Conservation (phyloP, 2,329 filamentous ascomycete species). For the Zymoseptoria tritici region DNA sequence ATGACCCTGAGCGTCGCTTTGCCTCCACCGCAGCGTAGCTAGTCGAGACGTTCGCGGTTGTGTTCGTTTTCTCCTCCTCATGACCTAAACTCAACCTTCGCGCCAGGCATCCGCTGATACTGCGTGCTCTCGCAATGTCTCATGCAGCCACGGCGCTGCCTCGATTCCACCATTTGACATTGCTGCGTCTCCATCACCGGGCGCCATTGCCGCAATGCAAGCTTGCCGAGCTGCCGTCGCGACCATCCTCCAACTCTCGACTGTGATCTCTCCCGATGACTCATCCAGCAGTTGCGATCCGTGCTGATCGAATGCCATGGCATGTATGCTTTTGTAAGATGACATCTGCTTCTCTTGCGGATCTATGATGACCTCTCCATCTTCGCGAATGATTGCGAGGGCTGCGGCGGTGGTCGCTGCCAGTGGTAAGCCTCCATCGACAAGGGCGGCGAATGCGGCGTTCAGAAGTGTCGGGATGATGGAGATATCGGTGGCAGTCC, state of each 20-base stretch:
- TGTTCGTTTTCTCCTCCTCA: not conserved
- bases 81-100: conserved; percentile 12
- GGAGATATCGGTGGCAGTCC: conserved; percentile 56
- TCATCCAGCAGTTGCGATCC: conserved; percentile 69
- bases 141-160: conserved; percentile 33
- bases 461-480: conserved; percentile 78
- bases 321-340: conserved; percentile 64
- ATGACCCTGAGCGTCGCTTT: not conserved
- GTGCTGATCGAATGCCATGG: conserved; percentile 71
- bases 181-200: conserved; percentile 29
- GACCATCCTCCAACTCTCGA: conserved; percentile 67
- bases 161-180: conserved; percentile 33
- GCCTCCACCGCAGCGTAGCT: not conserved
- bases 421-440: conserved; percentile 77
- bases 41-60: not conserved
- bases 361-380: conserved; percentile 37
- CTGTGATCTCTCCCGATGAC: conserved; percentile 71
- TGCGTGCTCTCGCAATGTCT: conserved; percentile 35
- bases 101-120: conserved; percentile 36
- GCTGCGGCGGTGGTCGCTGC: conserved; percentile 62
- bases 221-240: conserved; percentile 56
- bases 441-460: conserved; percentile 65
- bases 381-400: conserved; percentile 50
- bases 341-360: conserved; percentile 58
- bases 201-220: conserved; percentile 48